phyloP scores from a whole-genome alignment of 768 basidiomycete species.

The Lyophyllum semitale region DNA sequence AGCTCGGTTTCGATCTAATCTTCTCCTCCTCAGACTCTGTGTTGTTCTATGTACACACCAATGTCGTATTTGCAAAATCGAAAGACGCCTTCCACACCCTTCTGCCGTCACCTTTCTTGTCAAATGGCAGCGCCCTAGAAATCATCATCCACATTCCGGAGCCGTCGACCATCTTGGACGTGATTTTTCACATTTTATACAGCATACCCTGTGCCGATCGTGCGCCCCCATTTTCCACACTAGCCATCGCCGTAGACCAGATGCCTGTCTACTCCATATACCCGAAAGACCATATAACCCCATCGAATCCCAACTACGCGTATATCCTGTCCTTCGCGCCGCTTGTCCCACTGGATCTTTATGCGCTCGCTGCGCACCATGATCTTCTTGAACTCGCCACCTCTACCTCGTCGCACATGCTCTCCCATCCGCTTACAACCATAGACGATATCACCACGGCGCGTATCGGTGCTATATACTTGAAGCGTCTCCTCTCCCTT shows the following conservation, averaged over 20 bases:
- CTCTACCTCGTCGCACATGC: constrained; percentile 33
- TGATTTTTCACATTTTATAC: constrained; percentile 58
- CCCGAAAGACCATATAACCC: constrained; percentile 24
- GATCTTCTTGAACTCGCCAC: constrained; percentile 40
- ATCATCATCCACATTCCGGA: constrained; percentile 41
- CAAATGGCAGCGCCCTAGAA: constrained; percentile 19
- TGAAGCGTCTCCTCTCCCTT: constrained; percentile 28
- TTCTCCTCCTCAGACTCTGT: constrained; percentile 28
- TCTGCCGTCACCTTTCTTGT: constrained; percentile 19
- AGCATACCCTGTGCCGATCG: constrained; percentile 51
- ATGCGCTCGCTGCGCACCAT: constrained; percentile 38
- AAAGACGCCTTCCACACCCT: constrained; percentile 18
- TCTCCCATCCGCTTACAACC: constrained; percentile 22
- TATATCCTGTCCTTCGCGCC: constrained; percentile 36
- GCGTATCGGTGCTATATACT: constrained; percentile 28
- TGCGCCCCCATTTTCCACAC: constrained; percentile 48
- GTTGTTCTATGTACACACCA: constrained; percentile 27
- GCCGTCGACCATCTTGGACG: constrained; percentile 48
- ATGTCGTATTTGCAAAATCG: constrained; percentile 13
- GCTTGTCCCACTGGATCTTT: constrained; percentile 38
- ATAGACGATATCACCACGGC: constrained; percentile 25
- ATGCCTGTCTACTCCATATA: constrained; percentile 27
- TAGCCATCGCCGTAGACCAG: constrained; percentile 44
- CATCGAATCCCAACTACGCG: constrained; percentile 28
- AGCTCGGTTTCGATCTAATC: constrained; percentile 21